Percentiles rank a stretch among this genome's conserved stretches.
phyloP scores from a whole-genome alignment of 768 basidiomycete genomes.

The Phaeotremella skinneri region DNA sequence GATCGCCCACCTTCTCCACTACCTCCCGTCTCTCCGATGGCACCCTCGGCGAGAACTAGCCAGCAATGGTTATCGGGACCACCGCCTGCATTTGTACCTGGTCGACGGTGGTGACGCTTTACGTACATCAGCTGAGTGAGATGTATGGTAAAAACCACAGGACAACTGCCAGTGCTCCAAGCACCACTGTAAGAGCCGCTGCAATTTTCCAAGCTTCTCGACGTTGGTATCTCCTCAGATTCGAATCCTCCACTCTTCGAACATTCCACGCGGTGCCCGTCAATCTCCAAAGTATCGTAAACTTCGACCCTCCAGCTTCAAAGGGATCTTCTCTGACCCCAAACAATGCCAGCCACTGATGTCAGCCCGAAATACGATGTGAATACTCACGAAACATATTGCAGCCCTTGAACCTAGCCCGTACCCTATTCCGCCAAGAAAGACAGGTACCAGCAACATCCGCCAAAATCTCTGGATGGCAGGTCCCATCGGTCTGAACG shows the following conservation, averaged over 20 bases:
- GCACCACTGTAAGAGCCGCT: background rate
- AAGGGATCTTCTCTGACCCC: constrained; percentile 3
- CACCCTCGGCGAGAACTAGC: constrained; percentile 3
- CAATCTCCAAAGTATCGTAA: background rate
- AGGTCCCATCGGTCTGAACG: background rate
- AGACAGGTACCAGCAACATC: background rate
- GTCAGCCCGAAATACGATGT: background rate
- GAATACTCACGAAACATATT: constrained; percentile 1
- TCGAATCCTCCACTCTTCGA: background rate
- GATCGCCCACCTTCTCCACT: constrained; percentile 8
- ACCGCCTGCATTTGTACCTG: background rate
- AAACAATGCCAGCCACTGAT: background rate
- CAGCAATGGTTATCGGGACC: background rate
- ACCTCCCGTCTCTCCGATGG: constrained; percentile 9
- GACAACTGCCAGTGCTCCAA: background rate
- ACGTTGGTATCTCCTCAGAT: background rate
- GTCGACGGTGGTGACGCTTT: background rate
- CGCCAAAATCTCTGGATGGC: background rate
- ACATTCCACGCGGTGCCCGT: constrained; percentile 1
- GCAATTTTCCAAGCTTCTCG: constrained; percentile 5
- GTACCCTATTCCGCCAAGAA: constrained; percentile 2
- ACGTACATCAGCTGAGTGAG: background rate
- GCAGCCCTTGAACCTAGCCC: constrained; percentile 3
- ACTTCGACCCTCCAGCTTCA: background rate
- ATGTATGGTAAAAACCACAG: constrained; percentile 8